Evolutionary conservation across 208 protist species (phyloP).

Genomic region (Novymonas esmeraldas): DNA sequence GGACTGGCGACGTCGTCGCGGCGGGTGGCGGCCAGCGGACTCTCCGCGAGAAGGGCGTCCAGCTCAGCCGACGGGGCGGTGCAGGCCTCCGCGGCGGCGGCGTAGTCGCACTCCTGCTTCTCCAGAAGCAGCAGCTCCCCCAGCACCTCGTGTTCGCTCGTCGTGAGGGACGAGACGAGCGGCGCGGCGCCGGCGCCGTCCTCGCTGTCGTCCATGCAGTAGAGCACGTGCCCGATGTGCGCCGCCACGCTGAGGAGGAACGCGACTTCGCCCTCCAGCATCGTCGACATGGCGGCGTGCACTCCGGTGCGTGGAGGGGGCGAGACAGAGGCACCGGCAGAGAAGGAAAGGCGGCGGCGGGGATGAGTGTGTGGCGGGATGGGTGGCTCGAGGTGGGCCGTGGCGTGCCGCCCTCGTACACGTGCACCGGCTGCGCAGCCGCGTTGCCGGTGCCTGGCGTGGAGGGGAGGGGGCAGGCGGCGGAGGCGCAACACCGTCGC

Average conservation of each 20-base stretch:
- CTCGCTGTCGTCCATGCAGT: background rate
- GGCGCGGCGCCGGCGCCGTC: background rate
- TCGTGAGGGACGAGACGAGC: background rate
- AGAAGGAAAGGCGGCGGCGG: no score
- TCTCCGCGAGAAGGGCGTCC: conserved; percentile 17
- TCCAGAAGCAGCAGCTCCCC: conserved; percentile 28
- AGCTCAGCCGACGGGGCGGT: background rate
- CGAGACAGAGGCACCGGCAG: background rate
- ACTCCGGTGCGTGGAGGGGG: background rate
- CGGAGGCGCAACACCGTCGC: no score
- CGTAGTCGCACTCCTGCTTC: conserved; percentile 4
- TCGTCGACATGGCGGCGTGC: conserved; percentile 14
- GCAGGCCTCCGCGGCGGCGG: background rate
- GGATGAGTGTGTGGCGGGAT: no score
- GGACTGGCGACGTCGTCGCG: conserved; percentile 17
- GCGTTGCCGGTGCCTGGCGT: no score
- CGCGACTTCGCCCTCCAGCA: conserved; percentile 17
- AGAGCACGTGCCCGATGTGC: conserved; percentile 6
- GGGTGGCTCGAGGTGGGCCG: no score
- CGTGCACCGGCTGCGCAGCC: background rate
- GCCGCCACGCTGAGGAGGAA: conserved; percentile 25
- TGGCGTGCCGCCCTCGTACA: no score
- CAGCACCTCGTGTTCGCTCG: conserved; percentile 20
- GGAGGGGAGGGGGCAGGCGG: no score
- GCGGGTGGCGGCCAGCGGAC: conserved; percentile 22